Evolutionary conservation across 225 moss, liverwort and hornwort genomes (phyloP).

Genomic region (Polytrichum formosum): DNA sequence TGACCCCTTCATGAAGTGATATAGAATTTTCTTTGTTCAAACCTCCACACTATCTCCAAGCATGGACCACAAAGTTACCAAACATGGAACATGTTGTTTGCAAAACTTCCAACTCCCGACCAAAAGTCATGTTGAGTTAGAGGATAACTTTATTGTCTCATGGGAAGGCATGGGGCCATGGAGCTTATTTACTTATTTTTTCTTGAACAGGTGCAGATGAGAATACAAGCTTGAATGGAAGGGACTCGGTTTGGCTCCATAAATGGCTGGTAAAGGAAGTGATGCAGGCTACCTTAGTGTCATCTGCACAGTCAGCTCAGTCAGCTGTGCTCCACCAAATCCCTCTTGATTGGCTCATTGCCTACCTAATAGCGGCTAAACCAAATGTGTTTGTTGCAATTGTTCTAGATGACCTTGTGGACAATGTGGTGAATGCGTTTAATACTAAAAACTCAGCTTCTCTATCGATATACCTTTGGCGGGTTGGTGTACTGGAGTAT

Average conservation of each 20-base stretch:
- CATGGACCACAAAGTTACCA: no score
- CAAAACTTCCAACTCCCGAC: no score
- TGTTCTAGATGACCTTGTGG: constrained; percentile 76
- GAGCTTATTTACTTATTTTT: not conserved
- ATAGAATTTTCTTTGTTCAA: no score
- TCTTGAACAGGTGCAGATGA: no score
- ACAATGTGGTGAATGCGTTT: constrained; percentile 44
- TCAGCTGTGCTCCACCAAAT: constrained; percentile 14
- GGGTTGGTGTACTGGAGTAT: constrained; percentile 83
- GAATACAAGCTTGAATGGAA: not conserved
- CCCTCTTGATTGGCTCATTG: constrained; percentile 83
- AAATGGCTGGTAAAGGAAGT: constrained; percentile 76
- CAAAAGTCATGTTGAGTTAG: no score
- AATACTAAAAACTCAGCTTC: constrained; percentile 28
- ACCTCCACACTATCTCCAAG: no score
- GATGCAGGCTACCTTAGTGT: constrained; percentile 41
- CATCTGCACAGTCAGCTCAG: not conserved
- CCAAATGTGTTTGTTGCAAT: constrained; percentile 53
- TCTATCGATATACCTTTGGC: constrained; percentile 56
- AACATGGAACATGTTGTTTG: no score
- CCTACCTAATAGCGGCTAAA: constrained; percentile 62
- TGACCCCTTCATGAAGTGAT: no score
- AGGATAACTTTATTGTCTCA: no score
- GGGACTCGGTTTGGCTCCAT: constrained; percentile 65
- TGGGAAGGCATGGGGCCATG: no score